Conservation (phyloP, 495 filamentous ascomycete species). For the Pyrenula aspistea region DNA sequence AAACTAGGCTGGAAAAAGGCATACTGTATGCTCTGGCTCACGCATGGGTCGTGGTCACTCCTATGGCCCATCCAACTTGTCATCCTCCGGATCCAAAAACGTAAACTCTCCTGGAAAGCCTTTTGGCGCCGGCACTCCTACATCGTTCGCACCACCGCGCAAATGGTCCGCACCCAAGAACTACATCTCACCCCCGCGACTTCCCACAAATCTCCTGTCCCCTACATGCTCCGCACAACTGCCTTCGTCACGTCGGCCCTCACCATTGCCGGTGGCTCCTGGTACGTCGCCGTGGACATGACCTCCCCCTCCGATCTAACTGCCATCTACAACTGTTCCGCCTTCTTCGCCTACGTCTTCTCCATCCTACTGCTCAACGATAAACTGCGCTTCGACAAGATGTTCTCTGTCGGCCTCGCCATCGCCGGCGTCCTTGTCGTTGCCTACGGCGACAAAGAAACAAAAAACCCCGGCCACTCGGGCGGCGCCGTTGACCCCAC, state of each 20-base stretch:
- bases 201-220: conserved; percentile 44
- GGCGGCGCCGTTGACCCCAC: conserved; percentile 17
- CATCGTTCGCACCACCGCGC: conserved; percentile 63
- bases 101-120: conserved; percentile 60
- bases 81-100: conserved; percentile 62
- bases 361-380: conserved; percentile 82
- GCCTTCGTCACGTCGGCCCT: conserved; percentile 74
- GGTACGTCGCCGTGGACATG: conserved; percentile 90
- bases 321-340: conserved; percentile 97
- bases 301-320: conserved; percentile 88
- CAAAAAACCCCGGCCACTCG: conserved; percentile 39
- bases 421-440: conserved; percentile 83
- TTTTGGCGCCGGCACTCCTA: conserved; percentile 80
- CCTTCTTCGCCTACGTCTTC: conserved; percentile 97
- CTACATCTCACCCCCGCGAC: conserved; percentile 37
- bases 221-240: conserved; percentile 67
- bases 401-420: conserved; percentile 70
- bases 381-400: conserved; percentile 66
- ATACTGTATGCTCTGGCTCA: conserved; percentile 95
- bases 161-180: conserved; percentile 70
- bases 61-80: conserved; percentile 79
- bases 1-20: conserved; percentile 87
- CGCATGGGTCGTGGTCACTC: conserved; percentile 83
- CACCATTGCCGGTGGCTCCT: conserved; percentile 83
- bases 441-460: conserved; percentile 67